Percentiles rank a stretch among this genome's conserved stretches.
phyloP scores from a whole-genome alignment of 257 asterid species.

The Voacanga thouarsii region DNA sequence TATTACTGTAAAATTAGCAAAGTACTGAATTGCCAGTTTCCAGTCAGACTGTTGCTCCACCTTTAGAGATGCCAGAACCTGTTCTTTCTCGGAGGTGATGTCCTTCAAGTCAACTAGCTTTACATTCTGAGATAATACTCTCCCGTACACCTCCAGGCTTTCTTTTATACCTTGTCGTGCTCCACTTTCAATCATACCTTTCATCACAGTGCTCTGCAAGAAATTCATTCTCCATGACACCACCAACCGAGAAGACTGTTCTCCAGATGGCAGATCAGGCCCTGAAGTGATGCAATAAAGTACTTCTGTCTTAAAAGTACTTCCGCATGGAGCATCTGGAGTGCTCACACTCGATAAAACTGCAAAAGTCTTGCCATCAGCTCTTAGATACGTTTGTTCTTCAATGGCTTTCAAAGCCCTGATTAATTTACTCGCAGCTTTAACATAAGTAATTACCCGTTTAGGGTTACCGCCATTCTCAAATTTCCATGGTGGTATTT shows the following conservation, averaged over 20 bases:
- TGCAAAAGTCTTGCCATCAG: slow-evolving; percentile 69
- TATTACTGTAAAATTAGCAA: slow-evolving; percentile 74
- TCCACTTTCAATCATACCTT: slow-evolving; percentile 92
- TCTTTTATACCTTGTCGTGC: slow-evolving; percentile 91
- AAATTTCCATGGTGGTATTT: slow-evolving; percentile 73
- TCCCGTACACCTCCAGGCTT: slow-evolving; percentile 71
- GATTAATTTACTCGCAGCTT: slow-evolving; percentile 77
- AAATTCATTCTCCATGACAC: slow-evolving; percentile 93
- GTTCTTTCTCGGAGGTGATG: slow-evolving; percentile 81
- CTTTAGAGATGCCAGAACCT: slow-evolving; percentile 78
- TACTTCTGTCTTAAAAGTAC: slow-evolving; percentile 68
- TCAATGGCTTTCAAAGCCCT: slow-evolving; percentile 83
- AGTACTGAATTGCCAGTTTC: slow-evolving; percentile 85
- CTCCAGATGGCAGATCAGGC: slow-evolving; percentile 87
- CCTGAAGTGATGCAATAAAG: slow-evolving; percentile 83
- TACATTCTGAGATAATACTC: slow-evolving; percentile 60
- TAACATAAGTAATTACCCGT: slow-evolving; percentile 58
- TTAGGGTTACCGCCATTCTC: slow-evolving; percentile 56
- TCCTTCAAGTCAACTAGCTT: slow-evolving; percentile 75
- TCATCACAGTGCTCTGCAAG: slow-evolving; percentile 90
- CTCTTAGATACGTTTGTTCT: slow-evolving; percentile 81
- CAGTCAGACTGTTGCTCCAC: slow-evolving; percentile 73
- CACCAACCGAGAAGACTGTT: slow-evolving; percentile 62
- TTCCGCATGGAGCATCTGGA: slow-evolving; percentile 96
- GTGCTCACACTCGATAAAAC: slow-evolving; percentile 71